phyloP scores from a whole-genome alignment of 2,329 filamentous ascomycete genomes.

The Alternaria panax region DNA sequence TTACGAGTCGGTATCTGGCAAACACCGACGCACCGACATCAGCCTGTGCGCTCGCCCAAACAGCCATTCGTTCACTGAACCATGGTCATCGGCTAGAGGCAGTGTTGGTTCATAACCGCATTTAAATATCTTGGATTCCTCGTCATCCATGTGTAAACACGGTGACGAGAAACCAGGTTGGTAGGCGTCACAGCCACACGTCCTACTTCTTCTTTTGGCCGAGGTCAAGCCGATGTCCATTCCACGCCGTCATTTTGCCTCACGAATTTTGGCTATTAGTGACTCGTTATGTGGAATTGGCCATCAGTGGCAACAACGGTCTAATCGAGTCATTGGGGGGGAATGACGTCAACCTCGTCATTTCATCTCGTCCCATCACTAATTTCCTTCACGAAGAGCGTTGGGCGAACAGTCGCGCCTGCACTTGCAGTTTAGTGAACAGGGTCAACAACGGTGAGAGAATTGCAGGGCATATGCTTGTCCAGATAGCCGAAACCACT shows the following conservation, averaged over 20 bases:
- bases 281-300: not conserved
- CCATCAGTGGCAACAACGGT: not conserved
- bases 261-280: not conserved
- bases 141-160: not conserved
- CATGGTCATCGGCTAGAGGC: not conserved
- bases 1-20: constrained; percentile 10
- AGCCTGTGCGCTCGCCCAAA: not conserved
- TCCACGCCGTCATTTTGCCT: constrained; percentile 1
- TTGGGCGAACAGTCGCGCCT: not conserved
- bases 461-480: constrained; percentile 1
- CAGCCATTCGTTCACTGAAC: not conserved
- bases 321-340: not conserved
- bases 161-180: not conserved
- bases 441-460: not conserved
- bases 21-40: constrained; percentile 21
- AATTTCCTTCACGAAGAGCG: not conserved
- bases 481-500: not conserved
- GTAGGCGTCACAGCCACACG: not conserved
- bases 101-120: not conserved
- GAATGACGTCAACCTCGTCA: not conserved
- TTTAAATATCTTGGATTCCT: not conserved
- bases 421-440: not conserved
- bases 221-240: not conserved
- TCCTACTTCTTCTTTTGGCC: not conserved
- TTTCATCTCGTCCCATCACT: not conserved